Conservation (phyloP, 805 yeast species). For the Suhomyces emberorum region DNA sequence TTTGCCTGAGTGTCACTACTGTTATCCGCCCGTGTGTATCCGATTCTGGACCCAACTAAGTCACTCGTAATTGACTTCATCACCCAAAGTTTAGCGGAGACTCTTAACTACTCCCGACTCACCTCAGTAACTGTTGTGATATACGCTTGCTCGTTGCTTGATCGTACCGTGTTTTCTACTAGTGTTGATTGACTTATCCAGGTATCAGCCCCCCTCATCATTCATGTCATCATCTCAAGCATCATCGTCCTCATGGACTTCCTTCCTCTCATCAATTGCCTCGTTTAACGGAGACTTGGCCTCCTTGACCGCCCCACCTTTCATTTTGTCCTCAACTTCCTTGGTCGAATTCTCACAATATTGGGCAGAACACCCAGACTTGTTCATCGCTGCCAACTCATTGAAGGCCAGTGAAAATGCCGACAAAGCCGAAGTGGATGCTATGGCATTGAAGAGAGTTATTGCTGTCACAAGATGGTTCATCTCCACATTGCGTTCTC, state of each 20-base stretch:
- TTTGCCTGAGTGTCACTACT: too few relatives aligned
- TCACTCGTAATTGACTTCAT: too few relatives aligned
- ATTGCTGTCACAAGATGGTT: conserved; percentile 88
- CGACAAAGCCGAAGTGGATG: conserved; percentile 29
- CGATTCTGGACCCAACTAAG: too few relatives aligned
- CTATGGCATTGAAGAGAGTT: conserved; percentile 60
- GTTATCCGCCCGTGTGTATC: too few relatives aligned
- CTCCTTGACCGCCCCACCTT: conserved; percentile 95
- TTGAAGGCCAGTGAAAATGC: conserved; percentile 41
- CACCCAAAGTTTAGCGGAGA: too few relatives aligned
- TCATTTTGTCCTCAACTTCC: conserved; percentile 87
- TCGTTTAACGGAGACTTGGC: conserved; percentile 92
- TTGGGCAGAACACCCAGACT: conserved; percentile 92
- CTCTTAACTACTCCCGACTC: too few relatives aligned
- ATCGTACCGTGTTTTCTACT: too few relatives aligned
- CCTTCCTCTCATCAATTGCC: conserved; percentile 86
- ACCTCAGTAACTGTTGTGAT: too few relatives aligned
- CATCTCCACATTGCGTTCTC: conserved; percentile 85
- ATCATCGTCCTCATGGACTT: conserved; percentile 66
- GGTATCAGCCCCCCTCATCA: too few relatives aligned
- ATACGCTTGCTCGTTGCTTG: too few relatives aligned
- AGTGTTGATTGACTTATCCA: too few relatives aligned
- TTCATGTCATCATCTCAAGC: conserved; percentile 2
- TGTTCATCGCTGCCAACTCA: conserved; percentile 69
- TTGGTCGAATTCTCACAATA: conserved; percentile 88